phyloP scores from a whole-genome alignment of 257 asterid species.

The Datura wrightii region DNA sequence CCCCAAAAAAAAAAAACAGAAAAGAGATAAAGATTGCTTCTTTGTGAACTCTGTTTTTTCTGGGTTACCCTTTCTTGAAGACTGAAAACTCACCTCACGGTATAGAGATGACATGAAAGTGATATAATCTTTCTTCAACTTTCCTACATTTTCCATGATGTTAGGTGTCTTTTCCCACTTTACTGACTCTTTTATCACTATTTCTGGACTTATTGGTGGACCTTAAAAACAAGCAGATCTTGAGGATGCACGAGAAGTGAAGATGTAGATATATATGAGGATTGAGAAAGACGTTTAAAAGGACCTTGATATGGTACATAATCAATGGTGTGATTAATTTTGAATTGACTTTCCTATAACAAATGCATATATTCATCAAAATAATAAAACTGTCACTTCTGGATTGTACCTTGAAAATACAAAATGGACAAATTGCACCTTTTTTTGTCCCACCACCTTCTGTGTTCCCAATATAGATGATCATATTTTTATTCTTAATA shows the following conservation, averaged over 20 bases:
- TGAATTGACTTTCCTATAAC: neutral
- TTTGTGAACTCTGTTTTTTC: neutral
- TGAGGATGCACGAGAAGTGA: neutral
- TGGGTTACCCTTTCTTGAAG: neutral
- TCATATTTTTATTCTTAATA: neutral
- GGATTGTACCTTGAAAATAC: neutral
- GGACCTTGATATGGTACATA: slow-evolving; percentile 7
- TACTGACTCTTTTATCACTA: neutral
- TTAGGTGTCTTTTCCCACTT: neutral
- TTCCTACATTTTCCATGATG: slow-evolving; percentile 34
- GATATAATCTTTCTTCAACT: slow-evolving; percentile 39
- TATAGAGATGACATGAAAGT: slow-evolving; percentile 31
- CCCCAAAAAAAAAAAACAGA: neutral
- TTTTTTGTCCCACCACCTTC: neutral
- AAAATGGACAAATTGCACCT: neutral
- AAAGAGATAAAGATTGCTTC: neutral
- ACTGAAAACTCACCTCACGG: slow-evolving; percentile 39
- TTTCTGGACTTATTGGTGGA: neutral
- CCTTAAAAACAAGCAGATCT: neutral
- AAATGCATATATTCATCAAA: neutral
- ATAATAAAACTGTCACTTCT: neutral
- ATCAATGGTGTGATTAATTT: slow-evolving; percentile 6
- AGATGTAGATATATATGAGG: neutral
- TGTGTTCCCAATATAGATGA: neutral
- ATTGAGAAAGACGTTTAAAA: neutral